Percentiles rank a stretch among this genome's conserved stretches.
These are phyloP conservation scores for Arachis monticola DNA, from an alignment of 331 rosid species.

Conservation along the genomic window DNA sequence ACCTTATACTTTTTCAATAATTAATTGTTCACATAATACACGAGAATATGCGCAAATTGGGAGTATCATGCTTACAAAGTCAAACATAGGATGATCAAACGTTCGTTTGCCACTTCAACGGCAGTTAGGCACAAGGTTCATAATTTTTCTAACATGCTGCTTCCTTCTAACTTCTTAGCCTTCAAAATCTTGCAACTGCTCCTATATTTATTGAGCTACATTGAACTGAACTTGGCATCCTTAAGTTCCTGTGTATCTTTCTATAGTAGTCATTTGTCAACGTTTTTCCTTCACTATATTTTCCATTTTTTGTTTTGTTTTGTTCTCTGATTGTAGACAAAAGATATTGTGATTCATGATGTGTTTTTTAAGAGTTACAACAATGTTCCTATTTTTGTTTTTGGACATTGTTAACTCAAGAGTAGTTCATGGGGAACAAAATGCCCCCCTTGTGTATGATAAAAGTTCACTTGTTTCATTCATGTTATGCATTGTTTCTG, in stretches of 20 bases:
- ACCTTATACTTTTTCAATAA: slow-evolving; percentile 39
- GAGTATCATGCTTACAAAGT: slow-evolving; percentile 40
- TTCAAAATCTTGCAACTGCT: slow-evolving; percentile 20
- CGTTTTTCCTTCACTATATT: slow-evolving; percentile 32
- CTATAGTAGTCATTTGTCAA: background rate
- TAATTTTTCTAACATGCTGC: slow-evolving; percentile 36
- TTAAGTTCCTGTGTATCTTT: slow-evolving; percentile 19
- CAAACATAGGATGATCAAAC: slow-evolving; percentile 55
- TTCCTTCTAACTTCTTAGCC: slow-evolving; percentile 46
- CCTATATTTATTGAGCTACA: slow-evolving; percentile 29
- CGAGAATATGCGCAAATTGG: too few species aligned
- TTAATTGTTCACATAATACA: background rate
- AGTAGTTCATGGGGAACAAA: slow-evolving; percentile 38
- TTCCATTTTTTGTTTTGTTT: background rate
- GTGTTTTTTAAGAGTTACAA: slow-evolving; percentile 39
- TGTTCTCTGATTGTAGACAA: slow-evolving; percentile 29
- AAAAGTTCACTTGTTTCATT: slow-evolving; percentile 63
- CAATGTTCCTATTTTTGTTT: slow-evolving; percentile 43
- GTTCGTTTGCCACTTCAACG: slow-evolving; percentile 44
- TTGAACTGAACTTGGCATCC: slow-evolving; percentile 26
- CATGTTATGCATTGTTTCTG: slow-evolving; percentile 71
- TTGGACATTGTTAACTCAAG: slow-evolving; percentile 35
- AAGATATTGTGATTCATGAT: slow-evolving; percentile 38
- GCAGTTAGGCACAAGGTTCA: slow-evolving; percentile 62
- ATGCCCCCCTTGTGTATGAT: slow-evolving; percentile 43